Base-by-base conservation (phyloP, 2,329 filamentous ascomycete species). In the Verticillium zaregamsianum region DNA sequence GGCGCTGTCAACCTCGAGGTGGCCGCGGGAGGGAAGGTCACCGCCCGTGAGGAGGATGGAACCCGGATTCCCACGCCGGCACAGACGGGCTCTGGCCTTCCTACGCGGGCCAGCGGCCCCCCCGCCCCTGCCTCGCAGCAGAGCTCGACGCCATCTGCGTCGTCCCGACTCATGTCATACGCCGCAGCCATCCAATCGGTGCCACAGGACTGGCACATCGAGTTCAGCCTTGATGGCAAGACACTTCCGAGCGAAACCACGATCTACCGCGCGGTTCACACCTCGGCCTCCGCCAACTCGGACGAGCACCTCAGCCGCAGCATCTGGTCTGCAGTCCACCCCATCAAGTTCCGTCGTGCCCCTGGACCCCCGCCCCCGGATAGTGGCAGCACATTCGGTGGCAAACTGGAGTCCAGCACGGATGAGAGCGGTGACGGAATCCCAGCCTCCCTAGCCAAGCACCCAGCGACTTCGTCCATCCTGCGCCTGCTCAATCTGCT, bases 181-280 rank as follows among this genome's bases (percentile, higher is more conserved):
- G 90, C 93, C 28, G 90, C 91, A 59, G 92, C 92, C 4, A 85
- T 96, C 59, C 91, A 93, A 68, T 82, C 91, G 15, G 81, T 86
- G 0, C 92, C 93, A 1, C 90, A 96, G 71, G 93, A 98, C 71
- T 99, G 95, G 95, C 94, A 99, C 70, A 93, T 99, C 64, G 92
- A 98, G 71, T 99, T 99, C 76, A 93, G 87, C 67, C 85, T 98
- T 58, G 90, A 96, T 66, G 90, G 85, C 59, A 92, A 93, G 73
- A 84, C 90, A 1, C 90, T 99, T 62, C 83, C 91, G 0, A 95
- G 93, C 67, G 93, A 98, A 69, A 97, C 92, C 0, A 99, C 95
- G 0, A 94, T 99, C 61, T 99, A 98, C 71, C 90, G 94, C 57
- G 95, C 95, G 35, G 92, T 98, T 9, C 92, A 97, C 70, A 90